These are phyloP conservation scores for Calamus simplicifolius DNA, from an alignment of 176 grass and related monocot genomes.

Conservation along the genomic window DNA sequence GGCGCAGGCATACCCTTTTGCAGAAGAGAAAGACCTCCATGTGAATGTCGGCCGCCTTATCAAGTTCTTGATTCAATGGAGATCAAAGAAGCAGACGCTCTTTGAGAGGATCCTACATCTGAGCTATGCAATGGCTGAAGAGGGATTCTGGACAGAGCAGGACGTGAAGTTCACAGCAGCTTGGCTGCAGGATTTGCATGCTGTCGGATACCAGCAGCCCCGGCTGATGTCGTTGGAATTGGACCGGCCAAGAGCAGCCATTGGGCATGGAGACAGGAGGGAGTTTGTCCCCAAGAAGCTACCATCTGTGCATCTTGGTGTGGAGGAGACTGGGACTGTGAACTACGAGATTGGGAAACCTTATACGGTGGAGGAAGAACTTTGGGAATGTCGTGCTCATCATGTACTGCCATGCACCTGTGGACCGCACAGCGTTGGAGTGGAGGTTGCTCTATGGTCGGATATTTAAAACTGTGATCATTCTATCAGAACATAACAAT, in stretches of 20 bases:
- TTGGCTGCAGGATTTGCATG: constrained; percentile 86
- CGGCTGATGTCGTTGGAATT: constrained; percentile 89
- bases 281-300: constrained; percentile 90
- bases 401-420: constrained; percentile 69
- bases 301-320: constrained; percentile 88
- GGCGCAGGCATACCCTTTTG: constrained; percentile 58
- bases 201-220: constrained; percentile 86
- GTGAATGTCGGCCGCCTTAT: constrained; percentile 84
- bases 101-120: constrained; percentile 89
- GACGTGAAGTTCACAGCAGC: constrained; percentile 82
- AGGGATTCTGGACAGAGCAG: constrained; percentile 84
- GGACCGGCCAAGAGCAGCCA: constrained; percentile 68
- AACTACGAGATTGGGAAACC: constrained; percentile 98
- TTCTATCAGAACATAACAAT: constrained; percentile 81
- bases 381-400: constrained; percentile 93
- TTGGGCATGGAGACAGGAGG: constrained; percentile 87
- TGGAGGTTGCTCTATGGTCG: constrained; percentile 95
- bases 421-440: constrained; percentile 80
- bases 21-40: constrained; percentile 96
- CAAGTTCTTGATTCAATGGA: constrained; percentile 81
- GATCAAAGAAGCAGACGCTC: constrained; percentile 71
- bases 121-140: constrained; percentile 94
- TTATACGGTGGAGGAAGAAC: constrained; percentile 95
- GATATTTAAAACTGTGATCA: constrained; percentile 97
- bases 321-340: constrained; percentile 85